These are phyloP conservation scores for Penicillium sp. DNA, from an alignment of 2,329 filamentous ascomycete genomes.

Conservation along the genomic window DNA sequence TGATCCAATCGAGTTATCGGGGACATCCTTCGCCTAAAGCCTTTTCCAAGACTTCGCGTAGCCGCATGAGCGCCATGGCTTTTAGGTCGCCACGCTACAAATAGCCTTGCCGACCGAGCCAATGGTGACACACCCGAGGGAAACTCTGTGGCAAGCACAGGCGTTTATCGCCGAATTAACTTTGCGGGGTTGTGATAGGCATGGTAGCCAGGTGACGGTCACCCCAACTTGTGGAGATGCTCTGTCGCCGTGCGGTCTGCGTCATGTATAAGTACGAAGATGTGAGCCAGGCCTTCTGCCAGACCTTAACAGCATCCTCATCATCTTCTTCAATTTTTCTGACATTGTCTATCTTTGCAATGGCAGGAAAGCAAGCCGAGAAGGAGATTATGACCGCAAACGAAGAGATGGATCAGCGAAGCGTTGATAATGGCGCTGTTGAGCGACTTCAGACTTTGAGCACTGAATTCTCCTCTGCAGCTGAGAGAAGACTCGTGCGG, in stretches of 20 bases:
- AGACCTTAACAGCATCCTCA: not conserved
- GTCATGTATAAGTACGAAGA: not conserved
- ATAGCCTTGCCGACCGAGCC: constrained; percentile 25
- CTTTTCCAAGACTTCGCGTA: not conserved
- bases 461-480: constrained; percentile 13
- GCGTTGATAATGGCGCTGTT: constrained; percentile 14
- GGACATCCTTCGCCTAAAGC: not conserved
- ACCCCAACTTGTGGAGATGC: not conserved
- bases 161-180: constrained; percentile 6
- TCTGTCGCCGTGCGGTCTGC: too few species aligned
- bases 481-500: constrained; percentile 22
- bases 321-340: not conserved
- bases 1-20: not conserved
- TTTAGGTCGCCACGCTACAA: constrained; percentile 6
- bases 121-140: constrained; percentile 9
- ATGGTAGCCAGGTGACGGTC: not conserved
- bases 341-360: not conserved
- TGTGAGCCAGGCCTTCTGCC: not conserved
- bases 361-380: constrained; percentile 1
- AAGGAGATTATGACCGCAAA: not conserved
- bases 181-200: constrained; percentile 14
- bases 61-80: not conserved
- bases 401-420: constrained; percentile 3
- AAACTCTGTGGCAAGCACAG: not conserved
- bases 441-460: constrained; percentile 12